Base-by-base conservation (phyloP, 2,329 filamentous ascomycete genomes). In the Penicillium nordicum region DNA sequence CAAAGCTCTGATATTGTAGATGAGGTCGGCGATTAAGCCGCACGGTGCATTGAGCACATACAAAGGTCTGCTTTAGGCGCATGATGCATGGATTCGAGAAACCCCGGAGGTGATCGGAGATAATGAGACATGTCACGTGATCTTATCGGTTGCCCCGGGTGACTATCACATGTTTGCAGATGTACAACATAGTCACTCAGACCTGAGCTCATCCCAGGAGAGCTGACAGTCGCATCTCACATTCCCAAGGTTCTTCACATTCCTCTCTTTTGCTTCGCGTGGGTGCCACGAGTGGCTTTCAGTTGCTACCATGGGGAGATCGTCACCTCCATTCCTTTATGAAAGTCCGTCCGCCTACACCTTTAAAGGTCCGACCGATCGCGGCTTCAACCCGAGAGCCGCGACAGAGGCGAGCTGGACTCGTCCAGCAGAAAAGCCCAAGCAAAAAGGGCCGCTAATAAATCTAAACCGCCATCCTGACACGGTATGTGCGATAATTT, bases 381-480 rank as follows among this genome's bases (percentile, higher is more conserved):
- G 78, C 67, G 68, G 77, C n/a, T 96, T 95, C 74, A 92, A 97
- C 67, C 92, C 93, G 47, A 95, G 92, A 73, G 88, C 89, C 57
- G 83, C 92, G 47, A 92, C 91, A 23, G 83, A 91, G 69, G 88
- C 90, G 60, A 93, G 89, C 75, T 89, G 84, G 79, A 78, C 85
- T 68, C 82, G 84, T 12, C 83, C 84, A 52, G 70, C 73, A 40
- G 79, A 76, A 27, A 86, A 82, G 67, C 80, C 84, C 41, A 88
- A 88, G 79, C 82, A 81, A 43, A 80, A 89, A 51, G 92, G 91
- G 0, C 92, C 91, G 12, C 77, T 95, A 61, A 77, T 97, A 60
- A 83, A 88, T 57, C 88, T 96, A 79, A 94, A 95, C 73, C 82
- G 84, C 56, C 92, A 96, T 73, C 92, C 92, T 1, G 92, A 97